phyloP scores from a whole-genome alignment of 495 filamentous ascomycete genomes.

The Echria macrotheca region DNA sequence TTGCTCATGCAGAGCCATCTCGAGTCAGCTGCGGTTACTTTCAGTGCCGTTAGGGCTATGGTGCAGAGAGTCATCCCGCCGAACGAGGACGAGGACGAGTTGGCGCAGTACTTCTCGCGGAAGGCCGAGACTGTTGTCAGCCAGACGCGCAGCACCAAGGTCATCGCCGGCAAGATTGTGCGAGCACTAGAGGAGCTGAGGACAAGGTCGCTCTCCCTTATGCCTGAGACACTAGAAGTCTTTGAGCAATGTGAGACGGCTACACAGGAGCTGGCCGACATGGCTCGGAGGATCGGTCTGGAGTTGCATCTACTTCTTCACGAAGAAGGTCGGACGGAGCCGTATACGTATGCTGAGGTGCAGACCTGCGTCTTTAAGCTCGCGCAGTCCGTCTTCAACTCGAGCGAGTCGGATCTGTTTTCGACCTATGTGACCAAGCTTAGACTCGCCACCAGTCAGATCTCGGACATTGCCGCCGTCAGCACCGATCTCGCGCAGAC shows the following conservation, averaged over 20 bases:
- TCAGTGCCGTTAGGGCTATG: slow-evolving; percentile 57
- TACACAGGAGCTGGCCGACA: slow-evolving; percentile 60
- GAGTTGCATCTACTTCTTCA: slow-evolving; percentile 58
- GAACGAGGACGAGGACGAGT: slow-evolving; percentile 53
- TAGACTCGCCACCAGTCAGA: slow-evolving; percentile 54
- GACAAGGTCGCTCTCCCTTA: slow-evolving; percentile 68
- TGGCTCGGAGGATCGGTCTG: slow-evolving; percentile 61
- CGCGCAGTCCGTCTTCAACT: slow-evolving; percentile 42
- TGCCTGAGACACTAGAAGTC: slow-evolving; percentile 46
- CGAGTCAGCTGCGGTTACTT: slow-evolving; percentile 66
- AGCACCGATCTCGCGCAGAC: slow-evolving; percentile 73
- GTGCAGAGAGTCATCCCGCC: slow-evolving; percentile 56
- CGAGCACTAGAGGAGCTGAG: slow-evolving; percentile 74
- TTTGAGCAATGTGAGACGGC: slow-evolving; percentile 56
- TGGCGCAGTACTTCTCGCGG: slow-evolving; percentile 59
- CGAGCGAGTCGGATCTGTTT: slow-evolving; percentile 57
- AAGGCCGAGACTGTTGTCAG: slow-evolving; percentile 67
- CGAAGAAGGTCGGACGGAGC: slow-evolving; percentile 67
- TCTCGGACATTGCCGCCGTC: slow-evolving; percentile 68
- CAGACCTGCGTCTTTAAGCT: slow-evolving; percentile 55
- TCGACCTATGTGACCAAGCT: slow-evolving; percentile 63
- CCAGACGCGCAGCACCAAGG: slow-evolving; percentile 76
- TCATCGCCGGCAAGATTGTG: slow-evolving; percentile 73
- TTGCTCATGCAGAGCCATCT: slow-evolving; percentile 74
- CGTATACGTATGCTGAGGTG: slow-evolving; percentile 61